Percentiles rank a stretch among this genome's conserved stretches.
phyloP scores from a whole-genome alignment of 805 yeast species.

The Maudiozyma barnettii region DNA sequence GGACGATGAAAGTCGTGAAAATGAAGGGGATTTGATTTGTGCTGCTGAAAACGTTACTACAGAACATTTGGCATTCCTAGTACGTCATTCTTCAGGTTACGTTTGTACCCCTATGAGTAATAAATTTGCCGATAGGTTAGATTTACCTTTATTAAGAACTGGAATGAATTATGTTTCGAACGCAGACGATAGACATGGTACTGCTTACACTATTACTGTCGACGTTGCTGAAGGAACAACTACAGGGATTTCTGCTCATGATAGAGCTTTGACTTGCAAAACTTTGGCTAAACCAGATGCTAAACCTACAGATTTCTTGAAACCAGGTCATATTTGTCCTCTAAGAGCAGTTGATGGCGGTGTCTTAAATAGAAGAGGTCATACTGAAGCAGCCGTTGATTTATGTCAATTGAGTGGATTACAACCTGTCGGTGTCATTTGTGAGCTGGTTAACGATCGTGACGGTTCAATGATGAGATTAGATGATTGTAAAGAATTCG shows the following conservation, averaged over 20 bases:
- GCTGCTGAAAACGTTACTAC: constrained; percentile 77
- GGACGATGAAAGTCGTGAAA: constrained; percentile 94
- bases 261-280: constrained; percentile 75
- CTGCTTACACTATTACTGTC: constrained; percentile 91
- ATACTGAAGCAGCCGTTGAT: constrained; percentile 95
- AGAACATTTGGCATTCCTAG: constrained; percentile 86
- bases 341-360: constrained; percentile 85
- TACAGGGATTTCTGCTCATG: constrained; percentile 93
- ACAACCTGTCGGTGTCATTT: constrained; percentile 82
- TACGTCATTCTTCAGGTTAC: constrained; percentile 79
- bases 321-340: constrained; percentile 93
- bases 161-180: constrained; percentile 23
- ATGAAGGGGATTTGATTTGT: constrained; percentile 92
- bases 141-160: constrained; percentile 62
- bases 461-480: constrained; percentile 95
- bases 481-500: constrained; percentile 71
- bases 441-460: constrained; percentile 86
- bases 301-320: constrained; percentile 57
- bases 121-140: constrained; percentile 67
- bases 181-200: constrained; percentile 81
- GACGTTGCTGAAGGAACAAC: constrained; percentile 84
- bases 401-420: constrained; percentile 68
- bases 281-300: constrained; percentile 50
- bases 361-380: constrained; percentile 75
- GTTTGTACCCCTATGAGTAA: constrained; percentile 83